Evolutionary conservation across 225 moss, liverwort and hornwort genomes (phyloP), one percentile per base, ranked within the genome.

Genomic region (Sphagnum tenellum): DNA sequence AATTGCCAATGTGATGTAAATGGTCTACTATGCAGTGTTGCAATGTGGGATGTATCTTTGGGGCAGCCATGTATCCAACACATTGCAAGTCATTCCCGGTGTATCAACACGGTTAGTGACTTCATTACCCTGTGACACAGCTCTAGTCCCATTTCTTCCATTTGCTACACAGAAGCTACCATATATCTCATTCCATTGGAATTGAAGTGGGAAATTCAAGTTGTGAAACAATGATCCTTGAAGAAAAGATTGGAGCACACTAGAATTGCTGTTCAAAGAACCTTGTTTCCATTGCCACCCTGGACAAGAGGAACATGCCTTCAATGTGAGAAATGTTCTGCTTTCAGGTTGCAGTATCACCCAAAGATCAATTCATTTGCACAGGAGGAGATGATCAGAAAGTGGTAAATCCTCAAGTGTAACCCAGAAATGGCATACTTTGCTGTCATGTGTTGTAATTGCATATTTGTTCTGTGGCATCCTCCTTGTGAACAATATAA

Each of bases 341-440:
- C 29, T 29, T 61, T 72, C 70, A 81, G 84, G 80, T 84, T 67
- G 80, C 84, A 57, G 66, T 84, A 3, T 84, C 84, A 57, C 75
- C 69, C 0, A 71, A 73, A 49, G 79, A 86, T 44, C 72, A 73
- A 62, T 82, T 77, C 62, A 77, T 86, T 56, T 86, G 82, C 70
- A 82, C 78, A 46, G 86, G 82, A 67, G 86, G 86, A 29, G 77
- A 86, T 57, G 82, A 86, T 66, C 82, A 82, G 67, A 86, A 86
- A 79, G 86, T 86, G 45, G 86, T 86, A 70, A 65, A 69, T 59
- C 47, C 48, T 8, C 59, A n/a, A n/a, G 52, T 47, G 60, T 55
- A 9, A n/a, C 45, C 5, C 48, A 67, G 9, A 53, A 29, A 50
- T 49, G 57, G 5, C 2, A 2, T 66, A 45, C 7, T 8, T 48